Evolutionary conservation across 2,329 filamentous ascomycete species (phyloP).

Genomic region (Aplosporella prunicola): DNA sequence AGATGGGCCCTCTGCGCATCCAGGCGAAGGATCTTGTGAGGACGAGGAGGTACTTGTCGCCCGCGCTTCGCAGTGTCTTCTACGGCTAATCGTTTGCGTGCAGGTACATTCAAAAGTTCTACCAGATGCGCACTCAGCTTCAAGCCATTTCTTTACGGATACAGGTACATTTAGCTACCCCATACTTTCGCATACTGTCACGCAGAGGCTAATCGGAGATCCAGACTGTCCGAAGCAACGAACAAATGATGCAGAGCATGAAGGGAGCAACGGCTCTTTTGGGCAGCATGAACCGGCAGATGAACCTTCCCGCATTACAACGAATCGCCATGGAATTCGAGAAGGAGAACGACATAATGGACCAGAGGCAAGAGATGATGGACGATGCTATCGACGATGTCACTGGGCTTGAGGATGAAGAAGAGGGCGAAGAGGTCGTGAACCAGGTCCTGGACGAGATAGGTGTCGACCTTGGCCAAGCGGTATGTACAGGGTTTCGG

Average conservation of each 20-base stretch:
- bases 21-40: slow-evolving; percentile 95
- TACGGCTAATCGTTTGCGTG: neutral
- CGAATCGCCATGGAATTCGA: slow-evolving; percentile 99
- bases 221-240: slow-evolving; percentile 92
- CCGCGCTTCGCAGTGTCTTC: no score
- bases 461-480: slow-evolving; percentile 81
- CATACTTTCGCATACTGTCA: neutral
- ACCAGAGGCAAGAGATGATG: slow-evolving; percentile 99
- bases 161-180: slow-evolving; percentile 53
- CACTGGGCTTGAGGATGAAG: slow-evolving; percentile 81
- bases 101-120: slow-evolving; percentile 96
- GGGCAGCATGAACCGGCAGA: slow-evolving; percentile 93
- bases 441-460: slow-evolving; percentile 96
- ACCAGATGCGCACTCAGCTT: slow-evolving; percentile 92
- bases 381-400: slow-evolving; percentile 97
- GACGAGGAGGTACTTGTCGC: slow-evolving; percentile 56
- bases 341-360: slow-evolving; percentile 98
- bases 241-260: slow-evolving; percentile 99
- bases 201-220: slow-evolving; percentile 13
- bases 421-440: slow-evolving; percentile 93
- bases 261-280: slow-evolving; percentile 90
- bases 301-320: slow-evolving; percentile 93
- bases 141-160: slow-evolving; percentile 93
- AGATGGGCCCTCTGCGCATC: slow-evolving; percentile 97
- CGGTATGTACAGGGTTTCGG: slow-evolving; percentile 46